Evolutionary conservation across 2,329 filamentous ascomycete genomes (phyloP).

Genomic region (Cladosporium austrohemisphaericum): DNA sequence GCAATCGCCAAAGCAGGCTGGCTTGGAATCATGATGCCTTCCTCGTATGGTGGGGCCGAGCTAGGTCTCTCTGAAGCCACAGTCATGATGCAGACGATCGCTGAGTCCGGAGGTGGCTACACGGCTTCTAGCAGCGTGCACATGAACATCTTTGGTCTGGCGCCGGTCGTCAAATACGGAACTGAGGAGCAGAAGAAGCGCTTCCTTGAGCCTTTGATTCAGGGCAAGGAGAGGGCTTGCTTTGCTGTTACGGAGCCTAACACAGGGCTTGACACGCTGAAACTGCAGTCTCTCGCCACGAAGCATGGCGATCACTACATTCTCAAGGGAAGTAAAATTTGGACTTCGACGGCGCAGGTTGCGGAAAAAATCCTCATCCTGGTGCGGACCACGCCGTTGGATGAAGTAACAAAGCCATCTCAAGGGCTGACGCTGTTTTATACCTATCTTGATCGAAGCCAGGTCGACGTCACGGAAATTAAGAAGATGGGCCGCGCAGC

Average conservation of each 20-base stretch:
- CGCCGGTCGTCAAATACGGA: slow-evolving; percentile 45
- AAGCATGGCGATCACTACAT: slow-evolving; percentile 36
- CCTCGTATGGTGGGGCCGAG: slow-evolving; percentile 40
- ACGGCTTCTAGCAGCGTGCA: slow-evolving; percentile 43
- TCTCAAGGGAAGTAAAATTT: slow-evolving; percentile 42
- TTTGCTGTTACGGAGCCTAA: slow-evolving; percentile 45
- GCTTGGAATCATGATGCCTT: slow-evolving; percentile 45
- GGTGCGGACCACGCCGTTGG: slow-evolving; percentile 39
- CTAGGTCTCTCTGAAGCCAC: slow-evolving; percentile 43
- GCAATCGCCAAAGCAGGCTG: slow-evolving; percentile 42
- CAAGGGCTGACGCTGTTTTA: slow-evolving; percentile 46
- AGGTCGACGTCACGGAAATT: slow-evolving; percentile 43
- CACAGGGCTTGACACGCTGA: slow-evolving; percentile 43
- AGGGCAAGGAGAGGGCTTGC: slow-evolving; percentile 40
- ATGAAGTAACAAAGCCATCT: slow-evolving; percentile 41
- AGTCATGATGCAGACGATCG: slow-evolving; percentile 48
- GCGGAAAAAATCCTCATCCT: slow-evolving; percentile 45
- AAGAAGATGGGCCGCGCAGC: slow-evolving; percentile 45
- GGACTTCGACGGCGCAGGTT: slow-evolving; percentile 45
- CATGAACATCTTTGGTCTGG: slow-evolving; percentile 48
- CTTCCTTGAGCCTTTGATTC: slow-evolving; percentile 40
- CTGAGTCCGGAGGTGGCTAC: slow-evolving; percentile 44
- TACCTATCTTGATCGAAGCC: slow-evolving; percentile 38
- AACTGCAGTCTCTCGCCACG: slow-evolving; percentile 37
- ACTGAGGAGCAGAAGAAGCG: slow-evolving; percentile 41